A percentile compares a stretch with the other conserved stretches of the same genome.
These are phyloP conservation scores for Xylaria hypoxylon DNA, from an alignment of 2,329 filamentous ascomycete genomes.

Conservation along the genomic window DNA sequence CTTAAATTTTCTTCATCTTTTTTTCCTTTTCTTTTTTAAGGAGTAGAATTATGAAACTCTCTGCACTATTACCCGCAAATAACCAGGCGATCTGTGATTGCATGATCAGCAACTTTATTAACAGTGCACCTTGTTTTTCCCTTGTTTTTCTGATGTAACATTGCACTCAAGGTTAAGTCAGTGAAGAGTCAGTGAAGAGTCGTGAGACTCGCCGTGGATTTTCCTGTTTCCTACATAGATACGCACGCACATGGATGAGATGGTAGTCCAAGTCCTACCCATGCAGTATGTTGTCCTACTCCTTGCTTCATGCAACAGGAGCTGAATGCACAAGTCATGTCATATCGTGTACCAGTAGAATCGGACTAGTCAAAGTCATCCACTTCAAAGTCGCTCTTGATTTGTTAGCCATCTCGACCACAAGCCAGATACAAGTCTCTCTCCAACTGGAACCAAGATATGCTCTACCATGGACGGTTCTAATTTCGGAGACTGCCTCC, in stretches of 20 bases:
- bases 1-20: not conserved
- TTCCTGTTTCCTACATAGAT: conserved; percentile 5
- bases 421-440: conserved; percentile 10
- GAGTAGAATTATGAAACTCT: not conserved
- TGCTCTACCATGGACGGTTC: conserved; percentile 1
- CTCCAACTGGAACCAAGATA: conserved; percentile 34
- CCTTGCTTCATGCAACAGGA: conserved; percentile 23
- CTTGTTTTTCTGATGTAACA: too few relatives aligned
- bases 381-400: conserved; percentile 24
- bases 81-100: not conserved
- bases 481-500: conserved; percentile 29
- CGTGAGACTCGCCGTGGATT: not conserved
- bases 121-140: conserved; percentile 1
- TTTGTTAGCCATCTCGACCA: conserved; percentile 31
- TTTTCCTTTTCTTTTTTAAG: not conserved
- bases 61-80: not conserved
- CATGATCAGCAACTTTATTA: not conserved
- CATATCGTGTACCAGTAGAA: conserved; percentile 36
- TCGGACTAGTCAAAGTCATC: conserved; percentile 18
- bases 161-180: not conserved
- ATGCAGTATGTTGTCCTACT: conserved; percentile 16
- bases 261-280: conserved; percentile 4
- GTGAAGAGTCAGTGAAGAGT: not conserved
- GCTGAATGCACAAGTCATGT: conserved; percentile 33
- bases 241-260: not conserved